Evolutionary conservation across 2,329 filamentous ascomycete species (phyloP), one percentile per base, ranked within the genome.

Genomic region (Pestalotiopsis sp.): DNA sequence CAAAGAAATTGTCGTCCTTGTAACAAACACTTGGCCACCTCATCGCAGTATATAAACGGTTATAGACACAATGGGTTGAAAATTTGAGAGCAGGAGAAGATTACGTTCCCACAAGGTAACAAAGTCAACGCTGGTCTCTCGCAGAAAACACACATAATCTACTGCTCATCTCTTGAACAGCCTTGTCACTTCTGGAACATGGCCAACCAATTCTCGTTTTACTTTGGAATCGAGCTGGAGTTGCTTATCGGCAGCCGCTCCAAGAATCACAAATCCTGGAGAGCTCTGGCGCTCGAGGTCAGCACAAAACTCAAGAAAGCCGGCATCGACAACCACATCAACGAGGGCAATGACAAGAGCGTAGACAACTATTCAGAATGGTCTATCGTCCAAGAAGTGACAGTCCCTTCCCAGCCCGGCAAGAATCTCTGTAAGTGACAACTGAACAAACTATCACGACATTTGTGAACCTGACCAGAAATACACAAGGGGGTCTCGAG

Each of bases 151-250:
- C 30, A 7, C 7, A 1, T 7, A 1, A 35, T 35, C 30, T 1
- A 7, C 30, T 2, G 1, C 7, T 1, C 7, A 22, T 20, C 2
- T n/a, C 3, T 9, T 52, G 2, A 17, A 14, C 9, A n/a, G 17
- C 6, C 10, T n/a, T 9, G 44, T n/a, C 3, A 22, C 14, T 22
- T 56, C 40, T 7, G 7, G 6, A 60, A 22, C 24, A 69, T 68
- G 67, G 62, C 68, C 17, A 62, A 20, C 56, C 52, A 68, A 22
- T 58, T 64, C 10, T 44, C 66, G 3, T 69, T 70, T 59, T 64
- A 56, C 11, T 81, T 81, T 61, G 80, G 80, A 22, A 68, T 81
- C 22, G 80, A 81, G 70, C 73, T 81, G 24, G 80, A 81, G 70
- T 71, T 81, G 3, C 75, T 80, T 5, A 70, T 81, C 3, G 74